Evolutionary conservation across 106 monocot genomes (phyloP), one percentile per base, ranked within the genome.

Genomic region (Dendrobium catenatum): DNA sequence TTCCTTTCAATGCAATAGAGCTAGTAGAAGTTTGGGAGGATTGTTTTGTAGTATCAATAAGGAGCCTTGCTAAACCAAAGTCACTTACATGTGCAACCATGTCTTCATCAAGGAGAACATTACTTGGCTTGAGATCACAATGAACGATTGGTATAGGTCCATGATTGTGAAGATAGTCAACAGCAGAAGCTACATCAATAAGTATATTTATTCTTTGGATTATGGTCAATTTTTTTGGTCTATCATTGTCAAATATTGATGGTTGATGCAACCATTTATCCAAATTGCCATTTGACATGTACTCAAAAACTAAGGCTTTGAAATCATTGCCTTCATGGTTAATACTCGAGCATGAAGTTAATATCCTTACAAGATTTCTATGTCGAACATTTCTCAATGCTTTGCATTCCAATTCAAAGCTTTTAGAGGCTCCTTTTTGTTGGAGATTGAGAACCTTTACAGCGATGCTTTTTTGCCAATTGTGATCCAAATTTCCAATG

Each of bases 81-180:
- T 61, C 61, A 22, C 61, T 61, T 7, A 61, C 19, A 61, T 22
- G 61, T 22, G 22, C 61, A 61, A 22, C 22, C 61, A 61, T 61
- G n/a, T 61, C 61, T 6, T 61, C 61, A 61, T 61, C 61, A 22
- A 61, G 61, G 11, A 70, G 70, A 31, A 70, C 70, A 70, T 70
- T 70, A 4, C 31, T 31, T 13, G 31, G 70, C 70, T 91, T 88
- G 20, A 91, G 51, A 81, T 88, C 91, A 75, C 88, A 88, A 55
- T 91, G 91, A 18, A 89, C 77, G 26, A 89, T 78, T 44, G 83
- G 87, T 4, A 22, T 31, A 8, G 18, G 9, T 9, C 77, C 43
- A 22, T 87, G 64, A 73, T 85, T 66, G 68, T 91, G 91, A 26
- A 91, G 91, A 33, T 91, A 87, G 19, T 87, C 86, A 40, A 91